These are phyloP conservation scores for Escallonia herrerae DNA, from an alignment of 129 eudicot genomes.

Conservation along the genomic window DNA sequence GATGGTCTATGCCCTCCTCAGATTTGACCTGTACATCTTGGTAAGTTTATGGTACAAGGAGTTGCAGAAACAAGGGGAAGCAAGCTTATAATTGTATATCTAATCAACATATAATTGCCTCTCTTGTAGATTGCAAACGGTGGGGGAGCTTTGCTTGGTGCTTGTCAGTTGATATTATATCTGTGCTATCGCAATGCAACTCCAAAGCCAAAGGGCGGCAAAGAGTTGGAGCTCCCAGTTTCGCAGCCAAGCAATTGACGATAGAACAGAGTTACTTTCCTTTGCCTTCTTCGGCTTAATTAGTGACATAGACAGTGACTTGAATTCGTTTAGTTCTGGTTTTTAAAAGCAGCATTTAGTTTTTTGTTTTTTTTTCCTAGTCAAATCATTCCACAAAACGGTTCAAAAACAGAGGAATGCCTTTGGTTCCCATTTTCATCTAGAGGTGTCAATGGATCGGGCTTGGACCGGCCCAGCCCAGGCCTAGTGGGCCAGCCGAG, in stretches of 20 bases:
- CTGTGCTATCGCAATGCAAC: slow-evolving; percentile 23
- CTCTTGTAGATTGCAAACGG: slow-evolving; percentile 60
- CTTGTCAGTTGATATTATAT: slow-evolving; percentile 38
- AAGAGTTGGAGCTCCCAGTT: slow-evolving; percentile 34
- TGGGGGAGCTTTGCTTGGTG: slow-evolving; percentile 40
- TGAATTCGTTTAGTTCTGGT: background rate
- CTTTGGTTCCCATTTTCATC: too few species aligned
- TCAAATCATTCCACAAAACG: too few species aligned
- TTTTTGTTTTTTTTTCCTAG: too few species aligned
- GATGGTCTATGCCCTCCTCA: slow-evolving; percentile 54
- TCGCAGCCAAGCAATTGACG: too few species aligned
- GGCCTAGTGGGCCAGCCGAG: too few species aligned
- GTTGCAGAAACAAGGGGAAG: too few species aligned
- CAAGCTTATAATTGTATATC: too few species aligned
- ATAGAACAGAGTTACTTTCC: too few species aligned
- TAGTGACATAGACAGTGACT: background rate
- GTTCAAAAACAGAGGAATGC: too few species aligned
- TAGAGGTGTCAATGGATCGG: too few species aligned
- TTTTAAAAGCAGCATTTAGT: too few species aligned
- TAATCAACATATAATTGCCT: background rate
- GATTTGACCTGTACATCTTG: slow-evolving; percentile 45
- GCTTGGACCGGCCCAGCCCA: too few species aligned
- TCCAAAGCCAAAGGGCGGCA: slow-evolving; percentile 27
- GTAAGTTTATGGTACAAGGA: slow-evolving; percentile 11
- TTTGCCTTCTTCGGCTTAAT: background rate